Evolutionary conservation across 2,329 filamentous ascomycete species (phyloP).

Genomic region (Aaosphaeria arxii): DNA sequence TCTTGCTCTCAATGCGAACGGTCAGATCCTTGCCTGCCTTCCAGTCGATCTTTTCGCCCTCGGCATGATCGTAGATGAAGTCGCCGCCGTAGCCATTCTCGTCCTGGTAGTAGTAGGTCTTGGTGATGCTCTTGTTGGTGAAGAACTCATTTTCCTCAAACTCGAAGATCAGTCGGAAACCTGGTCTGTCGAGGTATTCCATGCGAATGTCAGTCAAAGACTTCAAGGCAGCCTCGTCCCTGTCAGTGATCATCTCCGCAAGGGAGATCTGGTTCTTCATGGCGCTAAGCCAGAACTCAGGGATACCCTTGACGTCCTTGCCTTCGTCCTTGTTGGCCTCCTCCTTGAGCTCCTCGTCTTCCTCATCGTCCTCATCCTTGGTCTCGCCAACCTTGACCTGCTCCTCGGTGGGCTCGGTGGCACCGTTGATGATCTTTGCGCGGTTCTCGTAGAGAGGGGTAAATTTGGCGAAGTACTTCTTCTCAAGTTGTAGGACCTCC

Average conservation of each 20-base stretch:
- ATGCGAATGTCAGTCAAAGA: slow-evolving; percentile 90
- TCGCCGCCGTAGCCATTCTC: slow-evolving; percentile 98
- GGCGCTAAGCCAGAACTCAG: slow-evolving; percentile 98
- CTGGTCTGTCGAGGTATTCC: slow-evolving; percentile 98
- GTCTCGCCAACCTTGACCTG: slow-evolving; percentile 86
- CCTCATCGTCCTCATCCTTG: slow-evolving; percentile 67
- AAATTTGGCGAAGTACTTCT: slow-evolving; percentile 99
- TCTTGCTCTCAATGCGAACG: slow-evolving; percentile 95
- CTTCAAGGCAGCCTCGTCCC: slow-evolving; percentile 91
- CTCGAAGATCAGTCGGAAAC: slow-evolving; percentile 97
- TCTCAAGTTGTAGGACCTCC: slow-evolving; percentile 95
- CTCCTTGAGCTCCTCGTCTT: slow-evolving; percentile 52
- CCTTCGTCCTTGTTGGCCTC: slow-evolving; percentile 59
- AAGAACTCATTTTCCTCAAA: slow-evolving; percentile 96
- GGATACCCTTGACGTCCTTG: slow-evolving; percentile 71
- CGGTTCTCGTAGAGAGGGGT: slow-evolving; percentile 96
- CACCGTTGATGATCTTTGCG: slow-evolving; percentile 86
- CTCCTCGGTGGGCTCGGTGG: slow-evolving; percentile 77
- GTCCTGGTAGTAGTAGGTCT: slow-evolving; percentile 99
- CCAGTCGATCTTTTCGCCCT: slow-evolving; percentile 98
- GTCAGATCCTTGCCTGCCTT: slow-evolving; percentile 90
- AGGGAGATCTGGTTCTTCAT: slow-evolving; percentile 99
- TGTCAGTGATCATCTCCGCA: slow-evolving; percentile 97
- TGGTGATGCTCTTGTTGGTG: slow-evolving; percentile 93
- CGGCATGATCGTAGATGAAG: slow-evolving; percentile 99